Conservation (phyloP, 2,329 filamentous ascomycete species). For the Aureobasidium lini region DNA sequence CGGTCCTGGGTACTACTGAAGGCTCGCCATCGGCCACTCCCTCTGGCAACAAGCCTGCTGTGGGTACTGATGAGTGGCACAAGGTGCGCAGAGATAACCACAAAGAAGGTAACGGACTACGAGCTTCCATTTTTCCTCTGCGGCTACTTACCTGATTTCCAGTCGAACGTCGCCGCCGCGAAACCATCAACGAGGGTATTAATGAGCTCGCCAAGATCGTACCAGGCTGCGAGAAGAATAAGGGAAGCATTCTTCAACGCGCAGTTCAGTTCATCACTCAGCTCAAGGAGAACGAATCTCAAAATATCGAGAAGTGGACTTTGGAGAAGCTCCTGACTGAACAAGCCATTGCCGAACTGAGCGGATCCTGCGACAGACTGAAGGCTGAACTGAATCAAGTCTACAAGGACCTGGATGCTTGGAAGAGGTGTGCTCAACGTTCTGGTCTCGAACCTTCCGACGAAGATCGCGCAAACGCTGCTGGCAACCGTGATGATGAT, state of each 20-base stretch:
- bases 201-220: slow-evolving; percentile 98
- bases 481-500: not conserved
- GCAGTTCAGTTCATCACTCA: slow-evolving; percentile 92
- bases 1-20: not conserved
- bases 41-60: slow-evolving; percentile 59
- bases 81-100: slow-evolving; percentile 96
- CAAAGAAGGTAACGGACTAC: slow-evolving; percentile 71
- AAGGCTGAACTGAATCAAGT: slow-evolving; percentile 72
- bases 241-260: slow-evolving; percentile 89
- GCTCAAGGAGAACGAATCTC: slow-evolving; percentile 85
- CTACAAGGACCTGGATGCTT: slow-evolving; percentile 69
- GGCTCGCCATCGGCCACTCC: slow-evolving; percentile 10
- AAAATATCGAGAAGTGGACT: slow-evolving; percentile 92
- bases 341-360: slow-evolving; percentile 82
- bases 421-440: slow-evolving; percentile 53
- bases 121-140: not conserved
- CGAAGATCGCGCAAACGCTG: slow-evolving; percentile 7
- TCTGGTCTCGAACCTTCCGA: slow-evolving; percentile 20
- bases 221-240: slow-evolving; percentile 97
- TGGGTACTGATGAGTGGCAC: slow-evolving; percentile 98
- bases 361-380: slow-evolving; percentile 77
- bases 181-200: slow-evolving; percentile 98
- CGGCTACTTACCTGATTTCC: not conserved
- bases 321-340: slow-evolving; percentile 84
- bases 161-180: slow-evolving; percentile 94